Conservation (phyloP, 2,329 filamentous ascomycete genomes). For the Didymella arachidicola region DNA sequence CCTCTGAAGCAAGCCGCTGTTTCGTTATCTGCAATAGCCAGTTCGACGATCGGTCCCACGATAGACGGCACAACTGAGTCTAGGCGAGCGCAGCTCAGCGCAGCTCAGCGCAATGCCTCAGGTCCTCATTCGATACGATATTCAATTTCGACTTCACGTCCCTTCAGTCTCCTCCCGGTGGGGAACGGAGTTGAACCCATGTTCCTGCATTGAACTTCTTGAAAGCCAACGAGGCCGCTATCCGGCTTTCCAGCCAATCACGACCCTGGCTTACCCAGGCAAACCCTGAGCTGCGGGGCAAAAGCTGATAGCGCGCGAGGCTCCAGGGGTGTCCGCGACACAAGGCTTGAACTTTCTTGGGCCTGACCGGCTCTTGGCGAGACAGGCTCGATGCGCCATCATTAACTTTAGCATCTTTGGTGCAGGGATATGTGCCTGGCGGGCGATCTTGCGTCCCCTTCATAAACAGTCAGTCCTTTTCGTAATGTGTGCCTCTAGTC, state of each 20-base stretch:
- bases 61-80: neutral
- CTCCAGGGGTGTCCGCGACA: constrained; percentile 21
- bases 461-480: constrained; percentile 29
- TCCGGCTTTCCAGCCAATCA: constrained; percentile 20
- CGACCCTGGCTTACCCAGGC: constrained; percentile 20
- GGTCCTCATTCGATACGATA: constrained; percentile 12
- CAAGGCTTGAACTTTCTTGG: constrained; percentile 23
- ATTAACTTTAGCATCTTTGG: constrained; percentile 35
- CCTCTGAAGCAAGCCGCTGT: constrained; percentile 29
- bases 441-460: constrained; percentile 29
- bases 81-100: neutral
- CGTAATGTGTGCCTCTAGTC: constrained; percentile 17
- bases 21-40: constrained; percentile 18
- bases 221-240: constrained; percentile 17
- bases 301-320: constrained; percentile 21
- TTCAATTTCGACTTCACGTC: constrained; percentile 12
- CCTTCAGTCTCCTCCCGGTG: constrained; percentile 16
- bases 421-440: constrained; percentile 25
- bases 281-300: constrained; percentile 28
- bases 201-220: constrained; percentile 28
- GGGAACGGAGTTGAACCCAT: constrained; percentile 14
- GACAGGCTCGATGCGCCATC: constrained; percentile 23
- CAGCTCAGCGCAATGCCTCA: constrained; percentile 5
- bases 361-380: constrained; percentile 24
- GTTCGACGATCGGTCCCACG: constrained; percentile 5